These are phyloP conservation scores for Puccinia triticina DNA, from an alignment of 1,284 basidiomycete species.

Conservation along the genomic window DNA sequence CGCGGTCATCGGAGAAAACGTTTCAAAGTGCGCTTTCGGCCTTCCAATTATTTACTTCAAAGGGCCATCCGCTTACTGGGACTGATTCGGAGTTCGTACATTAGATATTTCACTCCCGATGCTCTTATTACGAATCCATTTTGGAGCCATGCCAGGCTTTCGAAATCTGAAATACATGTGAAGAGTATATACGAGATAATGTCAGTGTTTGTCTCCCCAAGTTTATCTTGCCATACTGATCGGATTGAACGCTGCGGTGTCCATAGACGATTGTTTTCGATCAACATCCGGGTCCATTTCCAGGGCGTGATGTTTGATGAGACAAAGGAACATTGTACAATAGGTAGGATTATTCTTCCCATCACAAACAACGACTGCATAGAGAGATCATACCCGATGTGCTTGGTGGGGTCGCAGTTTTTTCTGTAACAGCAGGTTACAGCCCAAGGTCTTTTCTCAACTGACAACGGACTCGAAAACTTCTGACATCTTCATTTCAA, in stretches of 20 bases:
- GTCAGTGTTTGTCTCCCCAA: background rate
- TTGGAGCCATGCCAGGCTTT: background rate
- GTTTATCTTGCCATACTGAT: background rate
- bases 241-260: background rate
- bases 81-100: background rate
- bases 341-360: background rate
- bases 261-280: slow-evolving; percentile 21
- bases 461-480: background rate
- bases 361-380: background rate
- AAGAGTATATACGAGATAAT: slow-evolving; percentile 23
- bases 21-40: background rate
- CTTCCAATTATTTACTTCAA: background rate
- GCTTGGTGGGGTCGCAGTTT: no score
- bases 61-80: background rate
- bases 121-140: background rate
- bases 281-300: slow-evolving; percentile 22
- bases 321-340: slow-evolving; percentile 29
- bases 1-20: slow-evolving; percentile 4
- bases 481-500: background rate
- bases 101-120: slow-evolving; percentile 25
- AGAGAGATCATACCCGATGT: no score
- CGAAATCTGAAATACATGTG: slow-evolving; percentile 14
- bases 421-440: background rate
- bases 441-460: background rate
- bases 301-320: slow-evolving; percentile 10